Evolutionary conservation across 2,329 filamentous ascomycete species (phyloP), one percentile per base, ranked within the genome.

Genomic region (Cladophialophora psammophila): DNA sequence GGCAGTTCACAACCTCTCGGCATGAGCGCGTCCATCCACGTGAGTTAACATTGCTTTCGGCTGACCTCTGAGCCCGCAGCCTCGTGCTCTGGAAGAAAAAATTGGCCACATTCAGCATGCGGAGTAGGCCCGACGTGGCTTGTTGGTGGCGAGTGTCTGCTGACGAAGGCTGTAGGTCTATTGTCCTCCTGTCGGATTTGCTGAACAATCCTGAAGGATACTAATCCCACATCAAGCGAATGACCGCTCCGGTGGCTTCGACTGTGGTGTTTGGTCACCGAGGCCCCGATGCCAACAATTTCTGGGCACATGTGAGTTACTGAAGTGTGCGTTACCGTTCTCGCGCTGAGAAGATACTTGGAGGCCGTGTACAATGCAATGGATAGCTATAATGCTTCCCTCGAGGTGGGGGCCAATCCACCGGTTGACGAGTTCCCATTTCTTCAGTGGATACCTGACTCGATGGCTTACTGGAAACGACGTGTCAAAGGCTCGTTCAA

Each of bases 361-460:
- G 50, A 69, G 56, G 66, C 64, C 8, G 65, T 71, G n/a, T 69
- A 69, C 36, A 62, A 72, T 26, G 64, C 66, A 6, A 64, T 64
- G 42, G 59, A 70, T 53, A 61, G 67, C 34, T 68, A 70, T 38
- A 63, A 56, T 18, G 55, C 55, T 13, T 60, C 72, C 40, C 60
- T 71, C 13, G 65, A 72, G 53, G 31, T 63, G 26, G 68, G 65
- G 10, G 64, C 71, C 5, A 67, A 71, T 36, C 71, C 71, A 1
- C 71, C 69, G 9, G 66, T 73, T 26, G 72, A 72, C 56, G 58
- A 65, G 54, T 72, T 70, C 32, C 69, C 66, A 6, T 69, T 69
- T 55, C 53, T 72, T 4, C 57, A 63, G 31, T 66, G 55, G 18
- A 34, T 70, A 13, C 72, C 69, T 8, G 64, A 69, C 8, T 66